These are phyloP conservation scores for Centaurea solstitialis DNA, from an alignment of 129 eudicot species.

Conservation along the genomic window DNA sequence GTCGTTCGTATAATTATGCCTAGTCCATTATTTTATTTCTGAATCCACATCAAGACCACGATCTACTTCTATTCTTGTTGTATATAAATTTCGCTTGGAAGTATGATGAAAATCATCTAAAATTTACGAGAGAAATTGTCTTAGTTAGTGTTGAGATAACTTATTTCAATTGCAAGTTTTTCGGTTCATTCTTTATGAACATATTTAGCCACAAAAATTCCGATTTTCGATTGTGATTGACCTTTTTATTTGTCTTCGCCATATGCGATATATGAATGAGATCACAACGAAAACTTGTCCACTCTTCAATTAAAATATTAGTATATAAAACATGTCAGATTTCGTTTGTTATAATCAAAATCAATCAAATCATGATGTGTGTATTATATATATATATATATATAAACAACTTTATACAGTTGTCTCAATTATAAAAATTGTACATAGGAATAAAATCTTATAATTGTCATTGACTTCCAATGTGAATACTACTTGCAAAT, in stretches of 20 bases:
- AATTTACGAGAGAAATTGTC: neutral
- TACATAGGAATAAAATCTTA: neutral
- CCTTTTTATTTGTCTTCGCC: neutral
- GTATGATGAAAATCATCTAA: neutral
- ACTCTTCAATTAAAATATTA: too few relatives aligned
- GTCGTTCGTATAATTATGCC: neutral
- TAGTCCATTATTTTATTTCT: neutral
- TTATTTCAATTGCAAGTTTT: neutral
- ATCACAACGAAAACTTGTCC: neutral
- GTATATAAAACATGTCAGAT: neutral
- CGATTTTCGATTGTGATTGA: neutral
- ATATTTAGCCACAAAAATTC: neutral
- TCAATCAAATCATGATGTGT: neutral
- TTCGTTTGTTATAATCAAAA: neutral
- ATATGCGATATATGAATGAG: neutral
- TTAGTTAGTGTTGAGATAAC: neutral
- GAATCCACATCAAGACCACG: neutral
- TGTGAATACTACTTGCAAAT: neutral
- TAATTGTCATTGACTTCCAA: neutral
- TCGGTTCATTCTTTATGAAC: neutral
- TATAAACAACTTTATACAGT: neutral
- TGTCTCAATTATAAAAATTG: neutral
- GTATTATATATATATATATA: too few relatives aligned
- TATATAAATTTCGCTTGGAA: neutral
- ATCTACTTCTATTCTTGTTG: neutral